Base-by-base conservation (phyloP, 441 rosid genomes). In the Populus tomentosa region DNA sequence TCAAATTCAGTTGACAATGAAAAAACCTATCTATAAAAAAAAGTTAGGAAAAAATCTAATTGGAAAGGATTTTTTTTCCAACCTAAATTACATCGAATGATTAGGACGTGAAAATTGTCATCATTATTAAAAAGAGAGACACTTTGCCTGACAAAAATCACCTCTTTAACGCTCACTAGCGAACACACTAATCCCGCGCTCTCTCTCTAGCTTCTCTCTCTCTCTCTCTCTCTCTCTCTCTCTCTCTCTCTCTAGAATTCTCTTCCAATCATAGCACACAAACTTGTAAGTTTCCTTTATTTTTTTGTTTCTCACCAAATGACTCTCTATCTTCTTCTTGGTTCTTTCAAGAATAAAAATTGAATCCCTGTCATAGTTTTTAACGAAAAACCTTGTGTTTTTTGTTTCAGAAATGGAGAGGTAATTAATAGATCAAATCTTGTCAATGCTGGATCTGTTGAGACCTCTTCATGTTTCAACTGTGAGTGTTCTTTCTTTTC, bases 381-480 rank as follows among this genome's bases (percentile, higher is more conserved):
- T 73, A 46, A 30, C 69, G 36, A 72, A 61, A 72, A 9, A 6
- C 23, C 63, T 38, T 33, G 4, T 32, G 14, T 11, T 20, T 5
- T 64, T 8, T n/a, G 74, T 24, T 73, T 62, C 79, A 66, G 64
- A 70, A 71, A 79, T 81, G 86, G 68, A 79, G 69, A 71, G 56
- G 66, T 59, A 75, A 74, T 76, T 59, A 75, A 74, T 74, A 65
- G 80, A 82, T 69, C 79, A 75, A 38, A 62, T 20, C 13, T 68
- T 9, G 71, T 70, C 82, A 75, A 82, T 78, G 82, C 86, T 84
- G 79, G 88, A 88, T 88, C 88, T 84, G 78, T 65, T 81, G 74
- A 83, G 38, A 35, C 78, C 85, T 81, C 79, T 72, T 61, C 71
- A 63, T 74, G 78, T 78, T 72, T 72, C 80, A 42, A 62, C 75